Evolutionary conservation across 2,329 filamentous ascomycete species (phyloP), one percentile per base, ranked within the genome.

Genomic region (Alternaria atra): DNA sequence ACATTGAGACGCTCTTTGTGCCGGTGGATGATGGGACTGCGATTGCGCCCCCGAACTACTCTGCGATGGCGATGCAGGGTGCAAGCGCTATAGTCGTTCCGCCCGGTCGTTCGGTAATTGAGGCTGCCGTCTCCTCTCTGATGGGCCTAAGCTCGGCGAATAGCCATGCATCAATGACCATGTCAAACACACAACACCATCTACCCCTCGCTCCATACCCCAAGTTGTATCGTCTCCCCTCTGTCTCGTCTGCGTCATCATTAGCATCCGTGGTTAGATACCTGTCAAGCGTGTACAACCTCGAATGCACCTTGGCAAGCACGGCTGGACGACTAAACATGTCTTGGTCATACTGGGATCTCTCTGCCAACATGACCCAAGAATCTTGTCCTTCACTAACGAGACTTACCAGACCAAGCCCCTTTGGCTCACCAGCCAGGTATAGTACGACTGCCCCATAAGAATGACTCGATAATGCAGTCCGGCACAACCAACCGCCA

Each of bases 41-140:
- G 29, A 9, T 48, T 20, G 20, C 20, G 50, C 56, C 50, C 50
- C 48, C 42, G 29, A 20, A 20, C 37, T 39, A 47, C 46, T 57
- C 40, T 46, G 32, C 46, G 32, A 57, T 55, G 52, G 32, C 46
- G 32, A 57, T 50, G 52, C 58, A 60, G 52, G 53, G 46, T 32
- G 40, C 20, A 20, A 20, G 20, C 50, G 55, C 55, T 32, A 55
- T 48, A 29, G 12, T 48, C 42, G 37, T 43, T 29, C 35, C 47
- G 30, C 35, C 57, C 57, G 57, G 37, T 39, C 39, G 25, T 34
- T 51, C 57, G 57, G 57, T 55, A 60, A 56, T 56, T 51, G 44
- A 55, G 35, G 20, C 42, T 34, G 54, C 37, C 58, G 55, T 57
- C 55, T 57, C 55, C 55, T 44, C 55, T n/a, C 55, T 52, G 55